These are phyloP conservation scores for Pogostemon cablin DNA, from an alignment of 257 asterid genomes.

Conservation along the genomic window DNA sequence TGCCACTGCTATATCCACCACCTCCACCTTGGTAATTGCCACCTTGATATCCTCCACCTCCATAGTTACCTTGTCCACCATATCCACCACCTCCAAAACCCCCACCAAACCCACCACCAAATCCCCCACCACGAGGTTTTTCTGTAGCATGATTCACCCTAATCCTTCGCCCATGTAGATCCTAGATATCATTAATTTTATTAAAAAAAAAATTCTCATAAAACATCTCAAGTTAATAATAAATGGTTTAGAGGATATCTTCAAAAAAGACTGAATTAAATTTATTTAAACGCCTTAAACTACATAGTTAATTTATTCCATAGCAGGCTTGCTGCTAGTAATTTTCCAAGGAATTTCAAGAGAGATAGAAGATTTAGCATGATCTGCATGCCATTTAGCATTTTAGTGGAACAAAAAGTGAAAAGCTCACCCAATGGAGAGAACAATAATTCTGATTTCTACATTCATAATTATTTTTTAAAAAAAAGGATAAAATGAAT, in stretches of 20 bases:
- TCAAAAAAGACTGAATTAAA: no score
- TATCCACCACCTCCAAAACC: slow-evolving; percentile 26
- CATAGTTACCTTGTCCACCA: slow-evolving; percentile 34
- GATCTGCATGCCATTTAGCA: no score
- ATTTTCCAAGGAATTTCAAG: no score
- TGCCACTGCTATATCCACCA: slow-evolving; percentile 27
- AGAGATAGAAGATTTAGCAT: no score
- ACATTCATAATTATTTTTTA: neutral
- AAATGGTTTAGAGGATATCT: no score
- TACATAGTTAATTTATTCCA: no score
- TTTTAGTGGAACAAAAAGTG: no score
- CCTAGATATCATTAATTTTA: slow-evolving; percentile 39
- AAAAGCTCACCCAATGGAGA: no score
- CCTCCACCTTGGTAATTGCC: slow-evolving; percentile 33
- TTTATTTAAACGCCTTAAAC: no score
- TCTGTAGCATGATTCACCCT: slow-evolving; percentile 65
- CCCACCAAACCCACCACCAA: slow-evolving; percentile 39
- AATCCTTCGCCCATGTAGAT: slow-evolving; percentile 55
- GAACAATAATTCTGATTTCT: neutral
- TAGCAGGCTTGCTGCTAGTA: no score
- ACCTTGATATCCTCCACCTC: slow-evolving; percentile 30
- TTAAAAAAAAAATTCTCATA: neutral
- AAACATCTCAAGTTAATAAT: no score
- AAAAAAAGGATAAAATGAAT: neutral
- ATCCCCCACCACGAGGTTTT: slow-evolving; percentile 44